Evolutionary conservation across 2,329 filamentous ascomycete species (phyloP), one percentile per base, ranked within the genome.

Genomic region (Aurifilum marmelostoma): DNA sequence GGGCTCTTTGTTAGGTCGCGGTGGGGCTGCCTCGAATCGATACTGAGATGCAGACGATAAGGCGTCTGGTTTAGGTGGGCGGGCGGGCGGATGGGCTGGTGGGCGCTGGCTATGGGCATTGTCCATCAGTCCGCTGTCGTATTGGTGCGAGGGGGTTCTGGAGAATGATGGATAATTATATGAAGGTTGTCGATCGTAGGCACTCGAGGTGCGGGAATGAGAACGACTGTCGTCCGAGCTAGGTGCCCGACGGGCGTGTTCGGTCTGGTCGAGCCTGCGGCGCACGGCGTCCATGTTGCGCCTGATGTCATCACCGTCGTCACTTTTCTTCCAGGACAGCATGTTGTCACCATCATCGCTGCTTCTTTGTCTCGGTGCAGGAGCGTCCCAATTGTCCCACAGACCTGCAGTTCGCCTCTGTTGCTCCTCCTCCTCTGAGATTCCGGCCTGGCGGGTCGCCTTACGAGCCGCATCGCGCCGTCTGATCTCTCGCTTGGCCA

Each of bases 401-500:
- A 80, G 75, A 0, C 80, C 81, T 2, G 80, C 80, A 43, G 75
- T 79, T 12, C 88, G 83, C 54, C 87, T 84, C 65, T 81, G 80
- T 68, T 85, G 83, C 71, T 89, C 87, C 70, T 88, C 86, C 66
- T 87, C 85, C 63, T 85, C 83, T 0, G 85, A 81, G 1, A 88
- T 81, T 0, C 86, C 88, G 34, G 87, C 84, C 72, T 88, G 84
- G 41, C 86, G 84, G 34, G 85, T 87, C 14, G 84, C 85, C 72
- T 82, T 85, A 70, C 88, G 83, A 56, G 83, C 84, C 18, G 86
- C 88, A 74, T 92, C 89, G 72, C 93, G 84, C 56, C 91, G 85
- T 67, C 81, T 83, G 68, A 94, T 86, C 78, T 97, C 93, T 67
- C 87, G 87, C 71, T 90, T 89, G 0, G 93, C 93, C 39, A 97